These are phyloP conservation scores for Cutaneotrichosporon cutaneum DNA, from an alignment of 1,284 basidiomycete species.

Conservation along the genomic window DNA sequence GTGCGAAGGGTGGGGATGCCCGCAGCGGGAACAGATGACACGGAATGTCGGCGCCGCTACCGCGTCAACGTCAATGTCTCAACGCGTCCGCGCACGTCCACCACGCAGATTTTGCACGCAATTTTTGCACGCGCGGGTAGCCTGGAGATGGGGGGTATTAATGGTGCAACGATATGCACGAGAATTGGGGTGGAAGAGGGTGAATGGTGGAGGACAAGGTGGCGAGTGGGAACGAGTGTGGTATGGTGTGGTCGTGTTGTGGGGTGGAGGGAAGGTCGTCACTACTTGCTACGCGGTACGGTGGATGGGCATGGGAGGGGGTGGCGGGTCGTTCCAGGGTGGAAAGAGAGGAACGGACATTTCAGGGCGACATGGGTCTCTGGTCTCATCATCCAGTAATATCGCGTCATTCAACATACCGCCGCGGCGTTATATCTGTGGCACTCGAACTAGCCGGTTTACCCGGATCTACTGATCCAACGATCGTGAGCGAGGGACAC, in stretches of 20 bases:
- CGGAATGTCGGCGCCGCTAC: background rate
- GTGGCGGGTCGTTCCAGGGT: background rate
- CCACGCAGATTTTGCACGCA: background rate
- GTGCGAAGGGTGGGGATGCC: background rate
- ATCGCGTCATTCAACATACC: background rate
- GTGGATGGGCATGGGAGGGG: background rate
- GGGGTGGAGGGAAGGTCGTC: slow-evolving; percentile 5
- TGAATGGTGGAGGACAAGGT: background rate
- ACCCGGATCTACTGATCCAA: background rate
- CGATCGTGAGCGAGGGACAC: no score
- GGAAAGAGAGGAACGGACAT: background rate
- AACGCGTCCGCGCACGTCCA: background rate
- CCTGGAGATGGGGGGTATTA: background rate
- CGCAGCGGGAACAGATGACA: background rate
- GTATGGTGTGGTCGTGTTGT: background rate
- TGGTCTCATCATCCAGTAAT: background rate
- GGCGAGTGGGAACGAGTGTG: background rate
- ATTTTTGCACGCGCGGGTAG: background rate
- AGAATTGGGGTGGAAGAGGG: background rate
- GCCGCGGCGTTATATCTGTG: background rate
- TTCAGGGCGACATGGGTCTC: background rate
- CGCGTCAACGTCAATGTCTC: background rate
- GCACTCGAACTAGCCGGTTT: background rate
- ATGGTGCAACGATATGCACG: background rate
- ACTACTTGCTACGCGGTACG: no score